Evolutionary conservation across 306 rosid genomes (phyloP).

Genomic region (Begonia masoniana): DNA sequence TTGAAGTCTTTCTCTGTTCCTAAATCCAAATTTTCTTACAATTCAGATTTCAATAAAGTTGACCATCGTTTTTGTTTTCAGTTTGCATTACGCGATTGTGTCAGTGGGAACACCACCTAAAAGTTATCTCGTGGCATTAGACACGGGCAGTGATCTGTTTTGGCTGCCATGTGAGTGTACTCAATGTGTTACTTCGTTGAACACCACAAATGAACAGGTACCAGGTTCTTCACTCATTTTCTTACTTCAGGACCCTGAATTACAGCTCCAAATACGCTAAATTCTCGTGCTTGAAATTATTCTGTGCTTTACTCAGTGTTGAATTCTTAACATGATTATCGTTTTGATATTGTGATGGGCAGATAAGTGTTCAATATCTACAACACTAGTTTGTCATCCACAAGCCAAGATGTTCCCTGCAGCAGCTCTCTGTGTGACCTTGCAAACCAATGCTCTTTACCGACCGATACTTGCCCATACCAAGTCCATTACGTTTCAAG

Average conservation of each 20-base stretch:
- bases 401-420: conserved; percentile 52
- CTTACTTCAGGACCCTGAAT: too few relatives aligned
- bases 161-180: conserved; percentile 92
- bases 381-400: conserved; percentile 44
- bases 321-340: too few relatives aligned
- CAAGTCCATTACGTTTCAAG: conserved; percentile 36
- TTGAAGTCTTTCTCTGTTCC: too few relatives aligned
- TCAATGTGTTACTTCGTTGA: conserved; percentile 26
- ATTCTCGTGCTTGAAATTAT: too few relatives aligned
- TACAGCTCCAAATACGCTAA: too few relatives aligned
- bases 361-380: conserved; percentile 34
- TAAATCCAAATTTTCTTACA: too few relatives aligned
- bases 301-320: too few relatives aligned
- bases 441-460: conserved; percentile 33
- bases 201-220: conserved; percentile 23
- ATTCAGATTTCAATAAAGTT: too few relatives aligned
- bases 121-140: conserved; percentile 77
- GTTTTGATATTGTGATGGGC: too few relatives aligned
- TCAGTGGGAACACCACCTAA: conserved; percentile 76
- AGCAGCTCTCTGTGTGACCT: conserved; percentile 42
- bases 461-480: conserved; percentile 38
- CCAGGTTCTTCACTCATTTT: too few relatives aligned
- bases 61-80: conserved; percentile 17
- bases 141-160: conserved; percentile 87
- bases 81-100: conserved; percentile 81